Conservation (phyloP, 768 basidiomycete genomes). For the Daedaleopsis nitida region DNA sequence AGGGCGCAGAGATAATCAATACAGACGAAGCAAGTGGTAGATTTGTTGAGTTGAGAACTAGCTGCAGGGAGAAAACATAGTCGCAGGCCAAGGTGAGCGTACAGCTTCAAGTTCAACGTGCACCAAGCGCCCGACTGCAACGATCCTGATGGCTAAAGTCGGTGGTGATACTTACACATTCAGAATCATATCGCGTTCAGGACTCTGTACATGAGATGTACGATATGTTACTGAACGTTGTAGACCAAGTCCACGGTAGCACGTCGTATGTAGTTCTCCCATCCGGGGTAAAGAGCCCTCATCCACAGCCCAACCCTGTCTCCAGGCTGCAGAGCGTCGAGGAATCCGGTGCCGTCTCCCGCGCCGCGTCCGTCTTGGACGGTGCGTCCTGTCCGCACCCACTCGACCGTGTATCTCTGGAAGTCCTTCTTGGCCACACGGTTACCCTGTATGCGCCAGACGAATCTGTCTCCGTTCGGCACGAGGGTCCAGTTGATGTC, state of each 20-base stretch:
- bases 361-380: not conserved
- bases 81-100: no score
- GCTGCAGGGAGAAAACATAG: no score
- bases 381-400: not conserved
- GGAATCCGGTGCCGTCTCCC: slow-evolving; percentile 1
- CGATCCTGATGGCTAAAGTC: no score
- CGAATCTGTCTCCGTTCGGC: not conserved
- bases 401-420: slow-evolving; percentile 1
- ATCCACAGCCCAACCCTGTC: slow-evolving; percentile 11
- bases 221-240: not conserved
- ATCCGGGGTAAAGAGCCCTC: not conserved
- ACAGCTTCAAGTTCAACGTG: no score
- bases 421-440: not conserved
- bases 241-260: not conserved
- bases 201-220: not conserved
- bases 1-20: no score
- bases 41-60: no score
- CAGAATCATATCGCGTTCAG: not conserved
- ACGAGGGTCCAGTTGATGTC: slow-evolving; percentile 1
- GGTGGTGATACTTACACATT: not conserved
- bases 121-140: no score
- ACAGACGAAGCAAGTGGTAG: no score
- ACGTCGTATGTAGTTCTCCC: not conserved
- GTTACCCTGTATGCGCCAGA: slow-evolving; percentile 11
- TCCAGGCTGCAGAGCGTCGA: slow-evolving; percentile 4